Conservation (phyloP, 805 yeast species). For the Starmerella asiatica region DNA sequence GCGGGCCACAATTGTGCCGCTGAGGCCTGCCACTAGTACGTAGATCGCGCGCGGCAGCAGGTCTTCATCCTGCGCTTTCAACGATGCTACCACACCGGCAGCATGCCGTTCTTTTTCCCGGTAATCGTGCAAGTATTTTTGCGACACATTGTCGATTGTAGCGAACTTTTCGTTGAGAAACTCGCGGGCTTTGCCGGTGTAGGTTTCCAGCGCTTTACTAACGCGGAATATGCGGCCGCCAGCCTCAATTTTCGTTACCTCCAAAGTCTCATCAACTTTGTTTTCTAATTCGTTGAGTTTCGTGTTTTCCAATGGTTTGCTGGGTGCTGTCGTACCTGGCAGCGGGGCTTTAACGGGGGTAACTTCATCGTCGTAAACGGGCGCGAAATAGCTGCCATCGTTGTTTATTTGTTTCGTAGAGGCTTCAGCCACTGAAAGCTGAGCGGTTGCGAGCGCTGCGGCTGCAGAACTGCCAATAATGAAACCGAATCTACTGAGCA, state of each 20-base stretch:
- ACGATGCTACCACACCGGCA: constrained; percentile 45
- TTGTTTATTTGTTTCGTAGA: constrained; percentile 1
- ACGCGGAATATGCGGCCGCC: constrained; percentile 48
- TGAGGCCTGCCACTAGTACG: constrained; percentile 50
- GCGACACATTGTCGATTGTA: constrained; percentile 31
- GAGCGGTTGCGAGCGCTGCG: neutral
- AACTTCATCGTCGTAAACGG: constrained; percentile 25
- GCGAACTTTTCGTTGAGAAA: constrained; percentile 28
- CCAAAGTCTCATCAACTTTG: constrained; percentile 13
- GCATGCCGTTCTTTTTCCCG: constrained; percentile 50
- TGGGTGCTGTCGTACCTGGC: constrained; percentile 23
- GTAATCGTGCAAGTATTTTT: constrained; percentile 38
- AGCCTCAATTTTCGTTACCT: constrained; percentile 27
- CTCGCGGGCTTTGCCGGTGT: constrained; percentile 38
- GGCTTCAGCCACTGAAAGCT: constrained; percentile 5
- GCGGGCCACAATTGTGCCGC: constrained; percentile 64
- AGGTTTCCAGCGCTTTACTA: constrained; percentile 35
- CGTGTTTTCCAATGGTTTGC: constrained; percentile 11
- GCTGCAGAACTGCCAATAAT: constrained; percentile 5
- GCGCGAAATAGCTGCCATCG: constrained; percentile 10
- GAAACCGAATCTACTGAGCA: constrained; percentile 6
- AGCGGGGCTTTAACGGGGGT: constrained; percentile 15
- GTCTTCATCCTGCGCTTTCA: constrained; percentile 55
- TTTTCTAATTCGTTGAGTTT: constrained; percentile 11
- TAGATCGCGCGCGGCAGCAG: constrained; percentile 60